Conservation (phyloP, 129 eudicot species). For the Lonicera japonica region DNA sequence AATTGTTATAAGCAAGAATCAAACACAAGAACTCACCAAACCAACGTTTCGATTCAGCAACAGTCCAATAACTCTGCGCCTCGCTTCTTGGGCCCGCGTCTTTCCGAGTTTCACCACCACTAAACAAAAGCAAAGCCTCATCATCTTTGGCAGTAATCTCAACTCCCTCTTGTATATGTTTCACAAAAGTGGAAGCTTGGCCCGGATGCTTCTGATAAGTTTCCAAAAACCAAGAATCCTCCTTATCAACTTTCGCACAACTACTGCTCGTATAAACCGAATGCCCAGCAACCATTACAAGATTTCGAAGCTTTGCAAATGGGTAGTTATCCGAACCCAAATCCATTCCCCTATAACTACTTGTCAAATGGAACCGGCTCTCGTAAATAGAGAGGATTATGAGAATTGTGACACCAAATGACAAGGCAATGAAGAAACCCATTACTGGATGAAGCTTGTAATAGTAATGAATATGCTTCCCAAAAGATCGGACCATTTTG, state of each 20-base stretch:
- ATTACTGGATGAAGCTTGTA: conserved; percentile 65
- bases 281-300: conserved; percentile 99
- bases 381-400: conserved; percentile 41
- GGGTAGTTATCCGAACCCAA: conserved; percentile 35
- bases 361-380: conserved; percentile 24
- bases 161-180: conserved; percentile 76
- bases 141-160: conserved; percentile 66
- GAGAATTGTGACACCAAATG: conserved; percentile 50
- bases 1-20: too few species aligned
- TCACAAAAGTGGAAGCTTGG: conserved; percentile 86
- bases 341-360: conserved; percentile 31
- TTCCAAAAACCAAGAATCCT: conserved; percentile 91
- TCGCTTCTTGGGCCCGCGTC: conserved; percentile 97
- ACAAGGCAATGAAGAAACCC: conserved; percentile 39
- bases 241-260: conserved; percentile 81
- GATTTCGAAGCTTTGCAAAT: conserved; percentile 60
- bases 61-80: conserved; percentile 97
- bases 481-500: conserved; percentile 49
- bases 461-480: conserved; percentile 45
- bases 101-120: conserved; percentile 98
- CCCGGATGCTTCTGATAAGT: conserved; percentile 93
- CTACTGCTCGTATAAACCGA: conserved; percentile 88
- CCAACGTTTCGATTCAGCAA: conserved; percentile 96
- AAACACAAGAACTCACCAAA: conserved; percentile 61
- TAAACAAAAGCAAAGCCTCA: conserved; percentile 75